Base-by-base conservation (phyloP, 2,329 filamentous ascomycete genomes). In the Apiospora phragmitis region DNA sequence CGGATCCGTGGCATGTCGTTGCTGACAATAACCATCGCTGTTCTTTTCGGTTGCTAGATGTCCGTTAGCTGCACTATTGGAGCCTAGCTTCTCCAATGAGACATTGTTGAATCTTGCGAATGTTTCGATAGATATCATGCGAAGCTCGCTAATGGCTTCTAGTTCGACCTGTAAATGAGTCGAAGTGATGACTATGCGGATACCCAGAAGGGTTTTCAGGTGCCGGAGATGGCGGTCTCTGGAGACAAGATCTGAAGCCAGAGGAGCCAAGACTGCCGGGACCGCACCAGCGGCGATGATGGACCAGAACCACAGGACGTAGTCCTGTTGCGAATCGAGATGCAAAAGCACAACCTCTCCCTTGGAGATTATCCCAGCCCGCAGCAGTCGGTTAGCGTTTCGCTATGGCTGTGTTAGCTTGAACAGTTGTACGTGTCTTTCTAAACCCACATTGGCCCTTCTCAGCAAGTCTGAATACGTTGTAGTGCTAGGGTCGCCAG, bases 291-390 rank as follows among this genome's bases (percentile, higher is more conserved):
- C 71, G 11, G 65, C 65, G 8, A 73, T 45, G 26, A 70, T 38
- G 21, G 69, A 51, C 72, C 72, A 73, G 38, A 73, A 72, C 59
- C 67, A 72, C 18, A 68, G 21, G 14, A 72, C 65, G 41, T 72
- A 67, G n/a, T 71, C 55, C 14, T n/a, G 12, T 12, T 73, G 72
- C 2, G 55, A 45, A 14, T 69, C 65, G 8, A 73, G 65, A 45
- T 73, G 72, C 7, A 73, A 8, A 4, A 73, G n/a, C 0, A 73
- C 32, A 7, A 68, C 47, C 26, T 67, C 43, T n/a, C 67, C 32
- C 45, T 55, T 29, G 32, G 32, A 11, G 18, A 24, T 16, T 18
- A 24, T 45, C 3, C 65, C 65, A 18, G 16, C 24, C 9, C 12
- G 32, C 29, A 41, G 38, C 16, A 67, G 38, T 3, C 11, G 11